A percentile compares a stretch with the other conserved stretches of the same genome.
Conservation (phyloP, 2,329 filamentous ascomycete genomes). For the Acephala macrosclerotiorum region DNA sequence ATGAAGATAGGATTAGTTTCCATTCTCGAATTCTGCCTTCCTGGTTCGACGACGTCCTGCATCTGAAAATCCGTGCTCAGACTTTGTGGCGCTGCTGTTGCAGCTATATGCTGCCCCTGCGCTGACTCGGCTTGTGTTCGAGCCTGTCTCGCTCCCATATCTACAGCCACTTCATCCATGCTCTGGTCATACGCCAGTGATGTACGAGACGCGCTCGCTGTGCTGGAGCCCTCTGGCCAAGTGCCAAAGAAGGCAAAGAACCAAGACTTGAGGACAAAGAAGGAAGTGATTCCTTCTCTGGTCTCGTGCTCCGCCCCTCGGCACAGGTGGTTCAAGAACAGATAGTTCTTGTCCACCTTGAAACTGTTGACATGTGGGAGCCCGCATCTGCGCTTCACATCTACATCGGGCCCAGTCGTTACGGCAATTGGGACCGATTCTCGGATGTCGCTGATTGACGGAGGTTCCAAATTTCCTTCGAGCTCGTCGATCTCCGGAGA, state of each 20-base stretch:
- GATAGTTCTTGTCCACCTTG: constrained; percentile 23
- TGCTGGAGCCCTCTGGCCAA: constrained; percentile 14
- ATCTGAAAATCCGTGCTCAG: constrained; percentile 11
- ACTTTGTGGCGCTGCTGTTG: constrained; percentile 1
- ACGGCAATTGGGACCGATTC: constrained; percentile 12
- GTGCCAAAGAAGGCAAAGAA: constrained; percentile 30
- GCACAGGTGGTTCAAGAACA: constrained; percentile 29
- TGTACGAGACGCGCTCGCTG: constrained; percentile 1
- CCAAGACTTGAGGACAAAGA: constrained; percentile 33
- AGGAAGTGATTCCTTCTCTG: constrained; percentile 34
- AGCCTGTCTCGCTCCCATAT: constrained; percentile 13
- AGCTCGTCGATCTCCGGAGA: constrained; percentile 23
- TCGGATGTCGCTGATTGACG: not conserved
- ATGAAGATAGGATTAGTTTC: no score
- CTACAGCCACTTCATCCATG: constrained; percentile 15
- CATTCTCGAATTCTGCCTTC: no score
- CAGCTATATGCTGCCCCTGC: constrained; percentile 10
- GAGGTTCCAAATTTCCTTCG: constrained; percentile 5
- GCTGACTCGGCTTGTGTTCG: constrained; percentile 4
- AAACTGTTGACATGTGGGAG: constrained; percentile 22
- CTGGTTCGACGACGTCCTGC: no score
- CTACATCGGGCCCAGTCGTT: constrained; percentile 24
- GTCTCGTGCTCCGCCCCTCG: constrained; percentile 17
- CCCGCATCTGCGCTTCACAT: constrained; percentile 22
- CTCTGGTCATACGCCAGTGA: not conserved